Conservation (phyloP, 2,329 filamentous ascomycete genomes). For the Magnaporthiopsis incrustans region DNA sequence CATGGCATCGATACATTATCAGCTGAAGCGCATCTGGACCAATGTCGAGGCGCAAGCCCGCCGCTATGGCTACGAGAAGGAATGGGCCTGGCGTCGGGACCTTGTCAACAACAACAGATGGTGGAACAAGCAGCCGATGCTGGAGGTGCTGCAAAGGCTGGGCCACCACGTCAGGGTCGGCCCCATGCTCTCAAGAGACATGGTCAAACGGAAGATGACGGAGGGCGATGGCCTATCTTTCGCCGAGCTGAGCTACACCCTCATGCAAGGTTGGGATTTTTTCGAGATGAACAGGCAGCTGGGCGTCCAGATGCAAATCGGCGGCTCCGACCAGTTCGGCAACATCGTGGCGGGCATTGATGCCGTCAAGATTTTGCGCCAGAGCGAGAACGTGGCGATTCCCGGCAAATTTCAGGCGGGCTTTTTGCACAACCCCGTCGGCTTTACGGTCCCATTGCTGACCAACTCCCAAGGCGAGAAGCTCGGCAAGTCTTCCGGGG, state of each 20-base stretch:
- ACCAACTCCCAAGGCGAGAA: slow-evolving; percentile 81
- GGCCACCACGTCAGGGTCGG: slow-evolving; percentile 71
- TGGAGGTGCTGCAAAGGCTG: slow-evolving; percentile 68
- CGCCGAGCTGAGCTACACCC: slow-evolving; percentile 84
- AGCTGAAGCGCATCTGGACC: slow-evolving; percentile 63
- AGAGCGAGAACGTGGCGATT: neutral
- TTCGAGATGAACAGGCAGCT: slow-evolving; percentile 69
- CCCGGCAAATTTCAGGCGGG: slow-evolving; percentile 24
- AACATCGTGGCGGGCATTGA: slow-evolving; percentile 92
- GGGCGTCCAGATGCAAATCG: slow-evolving; percentile 76
- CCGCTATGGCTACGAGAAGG: slow-evolving; percentile 55
- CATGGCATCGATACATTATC: slow-evolving; percentile 58
- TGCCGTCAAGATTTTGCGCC: slow-evolving; percentile 65
- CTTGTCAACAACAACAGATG: slow-evolving; percentile 78
- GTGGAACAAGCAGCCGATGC: slow-evolving; percentile 63
- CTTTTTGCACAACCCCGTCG: slow-evolving; percentile 49
- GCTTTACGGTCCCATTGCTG: slow-evolving; percentile 84
- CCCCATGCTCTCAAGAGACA: slow-evolving; percentile 81
- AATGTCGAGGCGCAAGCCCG: slow-evolving; percentile 61
- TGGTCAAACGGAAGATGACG: slow-evolving; percentile 69
- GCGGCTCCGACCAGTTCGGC: slow-evolving; percentile 91
- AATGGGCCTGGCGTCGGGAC: slow-evolving; percentile 58
- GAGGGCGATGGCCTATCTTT: slow-evolving; percentile 89
- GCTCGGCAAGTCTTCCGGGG: slow-evolving; percentile 84
- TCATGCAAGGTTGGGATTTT: slow-evolving; percentile 96